Percentiles rank a stretch among this genome's conserved stretches.
phyloP scores from a whole-genome alignment of 1,284 basidiomycete species.

The Phaffia rhodozyma region DNA sequence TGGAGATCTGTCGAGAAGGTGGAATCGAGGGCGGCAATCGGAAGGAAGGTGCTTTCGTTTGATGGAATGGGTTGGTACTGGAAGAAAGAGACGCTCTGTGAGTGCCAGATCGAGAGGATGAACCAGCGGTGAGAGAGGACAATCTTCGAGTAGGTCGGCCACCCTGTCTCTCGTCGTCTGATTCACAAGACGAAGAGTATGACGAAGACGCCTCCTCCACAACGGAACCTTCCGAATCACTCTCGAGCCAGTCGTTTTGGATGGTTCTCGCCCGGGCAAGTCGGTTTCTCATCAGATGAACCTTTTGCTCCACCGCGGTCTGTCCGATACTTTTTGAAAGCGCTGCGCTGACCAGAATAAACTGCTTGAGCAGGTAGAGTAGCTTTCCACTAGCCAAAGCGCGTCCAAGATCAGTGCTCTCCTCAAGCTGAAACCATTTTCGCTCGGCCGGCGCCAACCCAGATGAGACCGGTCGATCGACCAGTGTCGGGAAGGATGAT shows the following conservation, averaged over 20 bases:
- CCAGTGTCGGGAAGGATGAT: neutral
- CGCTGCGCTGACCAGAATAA: conserved; percentile 58
- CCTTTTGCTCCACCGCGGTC: conserved; percentile 38
- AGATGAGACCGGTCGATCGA: neutral
- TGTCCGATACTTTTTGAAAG: conserved; percentile 58
- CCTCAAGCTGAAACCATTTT: too few species aligned
- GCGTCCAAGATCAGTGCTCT: conserved; percentile 4
- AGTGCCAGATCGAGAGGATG: neutral
- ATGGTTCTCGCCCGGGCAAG: conserved; percentile 13
- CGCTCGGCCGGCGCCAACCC: too few species aligned
- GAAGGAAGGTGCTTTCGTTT: neutral
- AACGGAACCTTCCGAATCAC: conserved; percentile 25
- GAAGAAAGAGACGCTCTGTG: conserved; percentile 1
- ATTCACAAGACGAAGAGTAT: conserved; percentile 16
- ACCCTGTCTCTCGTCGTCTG: conserved; percentile 10
- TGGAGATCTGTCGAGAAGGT: conserved; percentile 2
- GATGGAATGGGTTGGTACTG: neutral
- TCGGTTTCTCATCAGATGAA: too few species aligned
- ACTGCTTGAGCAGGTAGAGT: conserved; percentile 54
- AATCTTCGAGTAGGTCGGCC: conserved; percentile 1
- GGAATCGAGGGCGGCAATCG: neutral
- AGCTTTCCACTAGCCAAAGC: conserved; percentile 30
- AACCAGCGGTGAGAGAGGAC: neutral
- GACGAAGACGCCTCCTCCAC: neutral
- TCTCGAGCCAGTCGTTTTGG: conserved; percentile 27